Evolutionary conservation across 768 basidiomycete species (phyloP).

Genomic region (Tephrocybe rancida): DNA sequence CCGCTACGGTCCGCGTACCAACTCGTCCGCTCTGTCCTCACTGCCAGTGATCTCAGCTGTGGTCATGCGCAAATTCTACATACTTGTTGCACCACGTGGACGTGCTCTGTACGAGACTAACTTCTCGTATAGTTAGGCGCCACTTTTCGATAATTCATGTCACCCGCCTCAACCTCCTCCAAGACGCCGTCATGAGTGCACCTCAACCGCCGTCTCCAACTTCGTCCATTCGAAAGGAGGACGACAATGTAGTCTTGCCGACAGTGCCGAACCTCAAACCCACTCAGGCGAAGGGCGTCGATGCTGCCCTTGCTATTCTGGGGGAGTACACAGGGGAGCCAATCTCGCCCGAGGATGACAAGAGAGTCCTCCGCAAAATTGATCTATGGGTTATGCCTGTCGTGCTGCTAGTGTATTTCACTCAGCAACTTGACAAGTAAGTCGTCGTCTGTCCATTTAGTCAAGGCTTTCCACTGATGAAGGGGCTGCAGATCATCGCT

Average conservation of each 20-base stretch:
- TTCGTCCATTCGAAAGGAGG: neutral
- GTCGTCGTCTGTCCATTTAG: slow-evolving; percentile 4
- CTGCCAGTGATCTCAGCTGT: too few species aligned
- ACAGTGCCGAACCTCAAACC: neutral
- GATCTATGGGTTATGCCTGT: slow-evolving; percentile 41
- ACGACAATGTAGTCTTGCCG: neutral
- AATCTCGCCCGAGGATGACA: slow-evolving; percentile 33
- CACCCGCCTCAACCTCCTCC: too few species aligned
- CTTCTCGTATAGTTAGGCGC: too few species aligned
- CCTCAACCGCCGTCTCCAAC: neutral
- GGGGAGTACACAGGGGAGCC: slow-evolving; percentile 24
- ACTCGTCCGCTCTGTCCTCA: too few species aligned
- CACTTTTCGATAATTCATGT: too few species aligned
- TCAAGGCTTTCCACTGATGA: neutral
- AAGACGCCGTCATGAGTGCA: neutral
- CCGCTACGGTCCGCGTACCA: too few species aligned
- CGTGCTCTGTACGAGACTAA: too few species aligned
- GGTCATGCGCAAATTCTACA: too few species aligned
- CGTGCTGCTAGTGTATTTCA: slow-evolving; percentile 40
- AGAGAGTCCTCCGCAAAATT: slow-evolving; percentile 37
- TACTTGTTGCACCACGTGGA: too few species aligned
- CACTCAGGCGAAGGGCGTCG: slow-evolving; percentile 20
- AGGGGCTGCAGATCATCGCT: slow-evolving; percentile 42
- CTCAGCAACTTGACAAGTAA: slow-evolving; percentile 48
- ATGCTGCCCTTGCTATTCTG: slow-evolving; percentile 33